Conservation (phyloP, 345 rosid species). For the Raphanus raphanistrum region DNA sequence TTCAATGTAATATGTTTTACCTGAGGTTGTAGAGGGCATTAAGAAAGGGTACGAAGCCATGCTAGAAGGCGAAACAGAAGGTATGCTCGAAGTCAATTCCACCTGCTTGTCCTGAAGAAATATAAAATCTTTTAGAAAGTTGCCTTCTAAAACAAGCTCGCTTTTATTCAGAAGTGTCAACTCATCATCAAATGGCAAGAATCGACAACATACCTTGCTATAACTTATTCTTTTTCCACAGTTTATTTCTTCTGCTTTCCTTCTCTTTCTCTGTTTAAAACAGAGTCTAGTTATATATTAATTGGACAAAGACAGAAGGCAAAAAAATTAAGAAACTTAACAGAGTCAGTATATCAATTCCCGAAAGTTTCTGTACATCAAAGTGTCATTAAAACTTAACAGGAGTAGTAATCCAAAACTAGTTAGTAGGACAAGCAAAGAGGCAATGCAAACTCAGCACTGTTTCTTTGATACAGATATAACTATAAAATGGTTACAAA, state of each 20-base stretch:
- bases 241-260: slow-evolving; percentile 68
- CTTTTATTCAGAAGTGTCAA: not conserved
- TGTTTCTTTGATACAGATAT: not conserved
- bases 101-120: slow-evolving; percentile 71
- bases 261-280: slow-evolving; percentile 74
- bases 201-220: slow-evolving; percentile 62
- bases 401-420: not conserved
- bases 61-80: slow-evolving; percentile 51
- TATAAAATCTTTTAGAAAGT: slow-evolving; percentile 25
- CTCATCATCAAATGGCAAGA: not conserved
- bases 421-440: not conserved
- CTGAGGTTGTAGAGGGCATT: slow-evolving; percentile 46
- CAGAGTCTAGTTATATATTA: too few relatives aligned
- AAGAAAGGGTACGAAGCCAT: slow-evolving; percentile 53
- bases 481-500: not conserved
- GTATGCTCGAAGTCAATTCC: slow-evolving; percentile 55
- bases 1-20: slow-evolving; percentile 36
- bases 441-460: not conserved
- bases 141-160: not conserved
- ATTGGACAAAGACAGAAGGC: too few relatives aligned
- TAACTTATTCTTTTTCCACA: slow-evolving; percentile 57
- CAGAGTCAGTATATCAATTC: too few relatives aligned
- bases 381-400: too few relatives aligned
- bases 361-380: too few relatives aligned
- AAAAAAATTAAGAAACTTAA: too few relatives aligned